Evolutionary conservation across 2,329 filamentous ascomycete species (phyloP).

Genomic region (Penicillium sclerotiorum): DNA sequence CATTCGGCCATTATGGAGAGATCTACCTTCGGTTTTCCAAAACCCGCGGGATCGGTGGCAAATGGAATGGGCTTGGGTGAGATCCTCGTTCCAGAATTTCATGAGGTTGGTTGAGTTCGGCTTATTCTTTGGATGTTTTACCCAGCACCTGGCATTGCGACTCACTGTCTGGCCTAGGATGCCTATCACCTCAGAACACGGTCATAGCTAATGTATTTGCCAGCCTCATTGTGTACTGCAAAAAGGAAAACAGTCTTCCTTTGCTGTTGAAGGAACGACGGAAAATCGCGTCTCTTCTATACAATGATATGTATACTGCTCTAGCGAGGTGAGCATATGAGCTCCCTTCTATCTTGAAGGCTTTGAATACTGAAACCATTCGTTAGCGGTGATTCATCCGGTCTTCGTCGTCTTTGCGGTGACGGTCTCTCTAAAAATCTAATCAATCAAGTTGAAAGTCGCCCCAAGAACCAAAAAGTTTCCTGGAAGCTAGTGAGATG

Average conservation of each 20-base stretch:
- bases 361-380: neutral
- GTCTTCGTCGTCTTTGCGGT: constrained; percentile 42
- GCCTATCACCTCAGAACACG: too few species aligned
- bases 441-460: constrained; percentile 35
- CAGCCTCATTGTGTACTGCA: constrained; percentile 10
- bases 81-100: constrained; percentile 37
- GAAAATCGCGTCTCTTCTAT: constrained; percentile 43
- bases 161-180: too few species aligned
- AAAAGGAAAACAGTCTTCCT: constrained; percentile 9
- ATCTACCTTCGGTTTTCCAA: constrained; percentile 45
- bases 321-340: constrained; percentile 46
- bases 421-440: constrained; percentile 41
- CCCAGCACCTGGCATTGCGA: too few species aligned
- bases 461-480: constrained; percentile 33
- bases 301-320: constrained; percentile 50
- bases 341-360: neutral
- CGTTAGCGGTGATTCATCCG: constrained; percentile 38
- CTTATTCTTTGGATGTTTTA: neutral
- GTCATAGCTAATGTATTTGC: constrained; percentile 6
- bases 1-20: constrained; percentile 40
- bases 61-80: constrained; percentile 46
- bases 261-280: constrained; percentile 37
- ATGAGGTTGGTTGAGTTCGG: constrained; percentile 31
- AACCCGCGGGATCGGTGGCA: constrained; percentile 37
- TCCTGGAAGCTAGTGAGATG: constrained; percentile 43